Base-by-base conservation (phyloP, 2,329 filamentous ascomycete species). In the Camillea tinctor region DNA sequence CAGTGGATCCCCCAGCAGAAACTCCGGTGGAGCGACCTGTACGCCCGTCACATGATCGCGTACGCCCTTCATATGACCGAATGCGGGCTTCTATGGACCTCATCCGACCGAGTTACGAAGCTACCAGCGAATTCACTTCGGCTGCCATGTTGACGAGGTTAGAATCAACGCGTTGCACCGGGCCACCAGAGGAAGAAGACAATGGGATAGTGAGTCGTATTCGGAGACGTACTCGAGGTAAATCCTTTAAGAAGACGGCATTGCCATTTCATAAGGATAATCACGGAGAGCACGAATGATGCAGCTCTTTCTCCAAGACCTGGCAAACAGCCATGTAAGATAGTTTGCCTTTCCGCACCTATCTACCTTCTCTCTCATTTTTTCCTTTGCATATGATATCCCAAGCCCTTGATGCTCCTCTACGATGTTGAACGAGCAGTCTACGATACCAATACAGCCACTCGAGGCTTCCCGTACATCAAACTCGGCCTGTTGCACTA, bases 111-210 rank as follows among this genome's bases (percentile, higher is more conserved):
- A 94, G 91, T 74, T 97, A 92, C 73, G 94, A 97, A 76, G 87
- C 87, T 44, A 95, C 89, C 74, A 90, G 88, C 69, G 95, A 98
- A 70, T 97, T 97, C 71, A 97, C 94, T 0, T 93, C 91, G 24
- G 93, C 93, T 15, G 92, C 92, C 44, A 88, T 94, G 72, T 79
- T 99, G 66, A 89, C 88, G 53, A 85, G 93, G 64, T 86, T 97
- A 66, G 95, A 97, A 78, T 93, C 90, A 22, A 86, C 82, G 54
- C 84, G 86, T 57, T 88, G 83, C 60, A 73, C 61, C 21, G 55
- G 53, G 4, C 17, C 60, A 13, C 58, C 56, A 22, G 59, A 63
- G 30, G 53, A 57, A 4, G 55, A 69, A 54, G 67, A 60, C 19
- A 64, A 59, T 40, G 71, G 69, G n/a, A 63, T 74, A 50, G 71